phyloP scores from a whole-genome alignment of 305 asterid species.

The Ajuga reptans region DNA sequence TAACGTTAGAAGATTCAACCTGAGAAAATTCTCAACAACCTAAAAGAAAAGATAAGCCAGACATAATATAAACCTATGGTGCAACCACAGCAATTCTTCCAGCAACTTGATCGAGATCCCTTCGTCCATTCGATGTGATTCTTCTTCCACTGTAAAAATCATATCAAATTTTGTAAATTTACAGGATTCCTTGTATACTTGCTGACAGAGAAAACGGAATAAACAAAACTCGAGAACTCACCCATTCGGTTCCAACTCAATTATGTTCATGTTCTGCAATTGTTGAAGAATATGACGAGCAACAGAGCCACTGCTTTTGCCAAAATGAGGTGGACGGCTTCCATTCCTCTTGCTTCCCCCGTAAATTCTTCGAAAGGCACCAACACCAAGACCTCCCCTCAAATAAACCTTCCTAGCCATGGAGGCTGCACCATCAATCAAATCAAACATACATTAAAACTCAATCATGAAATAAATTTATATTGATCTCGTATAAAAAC shows the following conservation, averaged over 20 bases:
- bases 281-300: slow-evolving; percentile 49
- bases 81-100: slow-evolving; percentile 44
- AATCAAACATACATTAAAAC: not conserved
- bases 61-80: slow-evolving; percentile 18
- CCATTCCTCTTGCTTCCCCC: slow-evolving; percentile 56
- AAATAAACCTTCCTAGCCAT: slow-evolving; percentile 49
- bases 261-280: slow-evolving; percentile 35
- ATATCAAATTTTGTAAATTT: not conserved
- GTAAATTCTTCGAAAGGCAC: slow-evolving; percentile 42
- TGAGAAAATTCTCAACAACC: slow-evolving; percentile 14
- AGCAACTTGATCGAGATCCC: slow-evolving; percentile 60
- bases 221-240: slow-evolving; percentile 11
- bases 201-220: not conserved
- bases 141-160: slow-evolving; percentile 37
- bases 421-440: slow-evolving; percentile 33
- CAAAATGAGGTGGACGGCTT: slow-evolving; percentile 45
- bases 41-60: not conserved
- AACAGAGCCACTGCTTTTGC: slow-evolving; percentile 43
- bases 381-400: slow-evolving; percentile 51
- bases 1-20: slow-evolving; percentile 13
- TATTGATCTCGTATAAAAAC: too few relatives aligned
- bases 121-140: slow-evolving; percentile 45
- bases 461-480: not conserved
- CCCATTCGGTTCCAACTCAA: slow-evolving; percentile 44
- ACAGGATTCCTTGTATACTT: not conserved